phyloP scores from a whole-genome alignment of 2,329 filamentous ascomycete species.

The Blumeriella jaapii region DNA sequence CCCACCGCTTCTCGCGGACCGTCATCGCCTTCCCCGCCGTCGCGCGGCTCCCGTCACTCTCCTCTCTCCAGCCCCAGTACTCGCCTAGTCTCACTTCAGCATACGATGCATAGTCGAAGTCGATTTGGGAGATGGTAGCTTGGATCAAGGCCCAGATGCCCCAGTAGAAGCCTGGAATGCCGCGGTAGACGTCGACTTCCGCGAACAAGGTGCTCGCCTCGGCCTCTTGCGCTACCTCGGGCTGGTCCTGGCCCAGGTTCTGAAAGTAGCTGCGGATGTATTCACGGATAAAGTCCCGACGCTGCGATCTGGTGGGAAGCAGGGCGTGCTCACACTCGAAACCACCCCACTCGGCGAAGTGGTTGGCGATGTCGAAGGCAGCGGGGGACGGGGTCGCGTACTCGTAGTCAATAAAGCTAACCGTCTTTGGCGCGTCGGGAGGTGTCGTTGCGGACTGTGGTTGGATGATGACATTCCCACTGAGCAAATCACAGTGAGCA shows the following conservation, averaged over 20 bases:
- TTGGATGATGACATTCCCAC: slow-evolving; percentile 87
- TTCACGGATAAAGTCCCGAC: slow-evolving; percentile 69
- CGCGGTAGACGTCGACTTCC: slow-evolving; percentile 80
- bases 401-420: slow-evolving; percentile 96
- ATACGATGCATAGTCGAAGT: slow-evolving; percentile 92
- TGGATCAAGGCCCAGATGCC: slow-evolving; percentile 96
- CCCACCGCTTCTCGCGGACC: slow-evolving; percentile 70
- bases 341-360: slow-evolving; percentile 96
- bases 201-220: slow-evolving; percentile 59
- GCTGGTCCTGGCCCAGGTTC: slow-evolving; percentile 32
- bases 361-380: slow-evolving; percentile 93
- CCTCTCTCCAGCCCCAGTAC: slow-evolving; percentile 85
- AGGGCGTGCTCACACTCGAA: slow-evolving; percentile 87
- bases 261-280: slow-evolving; percentile 69
- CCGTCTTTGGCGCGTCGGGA: slow-evolving; percentile 35
- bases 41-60: slow-evolving; percentile 51
- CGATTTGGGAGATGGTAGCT: slow-evolving; percentile 84
- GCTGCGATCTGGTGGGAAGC: slow-evolving; percentile 66
- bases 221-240: slow-evolving; percentile 37
- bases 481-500: slow-evolving; percentile 90
- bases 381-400: slow-evolving; percentile 91
- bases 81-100: slow-evolving; percentile 78
- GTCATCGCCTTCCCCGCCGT: slow-evolving; percentile 47
- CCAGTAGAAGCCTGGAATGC: slow-evolving; percentile 82
- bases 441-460: slow-evolving; percentile 30